phyloP scores from a whole-genome alignment of 306 rosid species.

The Lathyrus aphaca region DNA sequence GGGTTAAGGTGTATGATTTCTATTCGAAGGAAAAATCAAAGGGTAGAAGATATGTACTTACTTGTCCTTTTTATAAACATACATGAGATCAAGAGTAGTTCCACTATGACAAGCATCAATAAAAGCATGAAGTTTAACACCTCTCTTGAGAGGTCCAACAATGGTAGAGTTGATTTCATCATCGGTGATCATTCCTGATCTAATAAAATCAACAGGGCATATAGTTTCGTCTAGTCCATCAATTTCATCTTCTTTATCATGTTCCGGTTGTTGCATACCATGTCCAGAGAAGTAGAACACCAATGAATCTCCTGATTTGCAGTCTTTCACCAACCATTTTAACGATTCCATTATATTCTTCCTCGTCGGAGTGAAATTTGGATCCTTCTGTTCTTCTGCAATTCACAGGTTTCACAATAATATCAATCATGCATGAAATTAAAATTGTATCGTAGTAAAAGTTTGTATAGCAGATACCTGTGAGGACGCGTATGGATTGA shows the following conservation, averaged over 20 bases:
- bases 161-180: conserved; percentile 60
- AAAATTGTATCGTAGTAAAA: too few species aligned
- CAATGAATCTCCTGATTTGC: conserved; percentile 55
- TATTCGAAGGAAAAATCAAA: not conserved
- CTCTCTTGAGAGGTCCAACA: conserved; percentile 51
- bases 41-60: conserved; percentile 31
- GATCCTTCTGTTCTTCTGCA: conserved; percentile 47
- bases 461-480: conserved; percentile 50
- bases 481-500: conserved; percentile 55
- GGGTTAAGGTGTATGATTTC: conserved; percentile 8
- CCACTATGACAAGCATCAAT: conserved; percentile 85
- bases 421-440: not conserved
- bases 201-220: conserved; percentile 66
- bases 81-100: conserved; percentile 67
- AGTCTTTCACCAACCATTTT: conserved; percentile 72
- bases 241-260: conserved; percentile 51
- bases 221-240: conserved; percentile 72
- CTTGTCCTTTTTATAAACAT: conserved; percentile 44
- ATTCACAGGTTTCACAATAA: conserved; percentile 16
- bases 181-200: conserved; percentile 65
- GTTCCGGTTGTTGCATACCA: conserved; percentile 61
- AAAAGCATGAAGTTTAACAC: conserved; percentile 60
- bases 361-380: conserved; percentile 57
- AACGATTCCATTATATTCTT: conserved; percentile 58
- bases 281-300: conserved; percentile 90